Evolutionary conservation across 768 basidiomycete species (phyloP), one percentile per base, ranked within the genome.

Genomic region (Phlebiopsis gigantea): DNA sequence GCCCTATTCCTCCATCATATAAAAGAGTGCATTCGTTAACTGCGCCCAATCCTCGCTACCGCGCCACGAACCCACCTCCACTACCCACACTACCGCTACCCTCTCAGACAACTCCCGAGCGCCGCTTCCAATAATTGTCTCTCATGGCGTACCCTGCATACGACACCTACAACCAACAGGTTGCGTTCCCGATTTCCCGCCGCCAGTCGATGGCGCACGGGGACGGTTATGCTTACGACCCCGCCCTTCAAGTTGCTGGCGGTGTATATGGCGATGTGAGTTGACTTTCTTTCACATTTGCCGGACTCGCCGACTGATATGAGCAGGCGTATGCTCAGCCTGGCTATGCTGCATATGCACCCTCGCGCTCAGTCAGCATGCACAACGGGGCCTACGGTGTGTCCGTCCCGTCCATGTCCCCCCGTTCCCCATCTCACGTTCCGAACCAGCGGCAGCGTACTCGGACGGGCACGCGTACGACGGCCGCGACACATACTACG

Each of bases 401-500:
- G 12, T 8, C 21, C 30, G 25, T n/a, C 61, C 73, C 57, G 21
- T 24, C 4, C 10, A n/a, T 12, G 31, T 62, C 50, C 54, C 34
- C 45, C 43, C 26, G 17, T 51, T 17, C 7, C 46, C 24, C n/a
- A n/a, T n/a, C 56, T 49, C 42, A 21, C 28, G 22, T 43, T 29
- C 22, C 31, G 31, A 6, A 34, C 31, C 31, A 14, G 14, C 50
- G 1, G 30, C 52, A 82, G 79, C 79, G 21, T 85, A 83, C 66
- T 19, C 50, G 4, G 85, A 86, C 56, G 17, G 34, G 12, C 34
- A 39, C 34, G 81, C 84, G 60, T 61, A 77, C 43, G 76, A 74
- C 19, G 55, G 75, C 39, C 66, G 69, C 26, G 81, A 84, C 41
- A 64, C 75, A 1, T 84, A 85, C 67, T 84, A 84, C 63, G 68